Percentiles rank a stretch among this genome's conserved stretches.
These are phyloP conservation scores for Yarrowia osloensis DNA, from an alignment of 805 yeast genomes.

Conservation along the genomic window DNA sequence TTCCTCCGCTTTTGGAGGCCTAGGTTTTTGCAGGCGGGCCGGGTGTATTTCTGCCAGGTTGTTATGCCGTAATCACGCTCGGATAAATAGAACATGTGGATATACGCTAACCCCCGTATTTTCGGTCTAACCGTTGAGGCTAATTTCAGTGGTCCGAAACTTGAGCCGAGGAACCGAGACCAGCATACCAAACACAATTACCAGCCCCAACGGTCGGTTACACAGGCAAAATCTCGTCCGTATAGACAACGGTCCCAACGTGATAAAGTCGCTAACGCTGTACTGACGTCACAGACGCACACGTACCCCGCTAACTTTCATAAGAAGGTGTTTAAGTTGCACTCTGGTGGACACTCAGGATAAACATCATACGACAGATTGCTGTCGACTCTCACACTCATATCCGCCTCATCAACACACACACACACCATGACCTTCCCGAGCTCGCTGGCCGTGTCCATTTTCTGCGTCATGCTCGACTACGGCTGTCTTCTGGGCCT, in stretches of 20 bases:
- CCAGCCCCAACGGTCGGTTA: too few species aligned
- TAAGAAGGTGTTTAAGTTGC: background rate
- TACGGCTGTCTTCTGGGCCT: slow-evolving; percentile 20
- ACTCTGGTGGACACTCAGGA: background rate
- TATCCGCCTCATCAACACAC: too few species aligned
- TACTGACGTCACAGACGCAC: background rate
- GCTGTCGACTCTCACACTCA: background rate
- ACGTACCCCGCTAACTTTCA: slow-evolving; percentile 24
- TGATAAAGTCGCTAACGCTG: slow-evolving; percentile 7
- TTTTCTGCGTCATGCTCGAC: slow-evolving; percentile 19
- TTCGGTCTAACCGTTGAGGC: background rate
- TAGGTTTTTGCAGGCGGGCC: too few species aligned
- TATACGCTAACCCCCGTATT: background rate
- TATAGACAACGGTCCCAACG: background rate
- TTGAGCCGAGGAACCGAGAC: background rate
- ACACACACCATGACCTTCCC: background rate
- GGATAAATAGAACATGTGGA: background rate
- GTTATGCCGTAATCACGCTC: background rate
- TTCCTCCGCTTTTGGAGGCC: too few species aligned
- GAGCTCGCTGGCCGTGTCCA: slow-evolving; percentile 12
- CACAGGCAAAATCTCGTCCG: background rate
- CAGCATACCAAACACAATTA: too few species aligned
- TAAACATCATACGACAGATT: slow-evolving; percentile 10
- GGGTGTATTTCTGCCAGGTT: too few species aligned
- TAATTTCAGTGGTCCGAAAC: background rate